A percentile compares a stretch with the other conserved stretches of the same genome.
Conservation (phyloP, 2,329 filamentous ascomycete species). For the Diaporthe sp. region DNA sequence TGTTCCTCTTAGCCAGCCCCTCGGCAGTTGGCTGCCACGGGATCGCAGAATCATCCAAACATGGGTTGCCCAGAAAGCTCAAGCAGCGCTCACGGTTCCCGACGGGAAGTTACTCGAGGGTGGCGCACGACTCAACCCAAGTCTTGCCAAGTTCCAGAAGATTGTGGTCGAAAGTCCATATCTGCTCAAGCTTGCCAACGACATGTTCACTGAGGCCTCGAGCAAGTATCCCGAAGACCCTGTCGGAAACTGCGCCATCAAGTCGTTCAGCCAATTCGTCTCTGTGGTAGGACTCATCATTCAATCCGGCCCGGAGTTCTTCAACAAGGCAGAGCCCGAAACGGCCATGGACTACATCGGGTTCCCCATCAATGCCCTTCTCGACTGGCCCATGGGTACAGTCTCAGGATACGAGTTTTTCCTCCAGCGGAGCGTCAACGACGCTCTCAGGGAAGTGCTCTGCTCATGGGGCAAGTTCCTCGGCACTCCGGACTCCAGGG, state of each 20-base stretch:
- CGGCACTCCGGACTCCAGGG: not conserved
- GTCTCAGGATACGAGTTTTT: slow-evolving; percentile 4
- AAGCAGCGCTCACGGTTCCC: not conserved
- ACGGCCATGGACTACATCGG: slow-evolving; percentile 59
- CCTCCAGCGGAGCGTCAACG: not conserved
- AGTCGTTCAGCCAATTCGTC: not conserved
- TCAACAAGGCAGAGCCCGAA: not conserved
- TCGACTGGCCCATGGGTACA: slow-evolving; percentile 70
- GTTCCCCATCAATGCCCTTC: slow-evolving; percentile 65
- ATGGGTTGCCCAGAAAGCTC: not conserved
- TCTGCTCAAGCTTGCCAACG: slow-evolving; percentile 11
- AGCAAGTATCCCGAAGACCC: slow-evolving; percentile 9
- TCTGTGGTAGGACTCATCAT: not conserved
- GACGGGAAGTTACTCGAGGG: not conserved
- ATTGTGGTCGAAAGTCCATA: not conserved
- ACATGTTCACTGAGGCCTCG: slow-evolving; percentile 23
- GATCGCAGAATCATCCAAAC: not conserved
- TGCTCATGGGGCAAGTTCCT: slow-evolving; percentile 9
- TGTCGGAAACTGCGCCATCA: slow-evolving; percentile 1
- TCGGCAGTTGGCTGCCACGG: not conserved
- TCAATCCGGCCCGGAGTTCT: slow-evolving; percentile 1
- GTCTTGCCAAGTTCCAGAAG: not conserved
- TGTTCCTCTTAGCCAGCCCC: not conserved
- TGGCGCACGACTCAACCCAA: not conserved
- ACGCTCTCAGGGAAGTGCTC: not conserved